These are phyloP conservation scores for Auriscalpium microsporum DNA, from an alignment of 768 basidiomycete species.

Conservation along the genomic window DNA sequence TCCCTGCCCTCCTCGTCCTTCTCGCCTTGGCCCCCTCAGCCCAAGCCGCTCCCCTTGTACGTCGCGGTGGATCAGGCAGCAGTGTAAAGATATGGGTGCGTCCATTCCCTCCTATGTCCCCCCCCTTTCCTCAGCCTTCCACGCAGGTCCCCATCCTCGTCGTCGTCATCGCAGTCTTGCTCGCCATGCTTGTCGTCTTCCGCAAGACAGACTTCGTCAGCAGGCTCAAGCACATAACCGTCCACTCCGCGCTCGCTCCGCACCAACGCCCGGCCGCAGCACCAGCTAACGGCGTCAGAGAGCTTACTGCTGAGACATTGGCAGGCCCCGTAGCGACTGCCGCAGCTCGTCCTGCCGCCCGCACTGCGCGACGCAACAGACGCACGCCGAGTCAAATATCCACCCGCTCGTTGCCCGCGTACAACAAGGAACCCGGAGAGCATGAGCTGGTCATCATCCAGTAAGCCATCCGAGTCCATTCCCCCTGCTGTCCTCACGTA, in stretches of 20 bases:
- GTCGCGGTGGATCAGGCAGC: neutral
- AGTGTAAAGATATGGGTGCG: conserved; percentile 2
- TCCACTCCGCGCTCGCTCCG: neutral
- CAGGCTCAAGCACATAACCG: neutral
- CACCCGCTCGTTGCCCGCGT: conserved; percentile 66
- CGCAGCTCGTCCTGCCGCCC: conserved; percentile 1
- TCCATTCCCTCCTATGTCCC: neutral
- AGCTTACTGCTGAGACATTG: conserved; percentile 13
- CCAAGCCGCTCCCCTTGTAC: neutral
- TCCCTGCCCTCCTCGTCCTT: neutral
- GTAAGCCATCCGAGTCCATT: conserved; percentile 20
- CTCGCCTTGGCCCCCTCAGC: conserved; percentile 4
- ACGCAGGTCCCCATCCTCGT: conserved; percentile 4
- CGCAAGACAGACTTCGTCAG: neutral
- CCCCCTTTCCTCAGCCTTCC: neutral
- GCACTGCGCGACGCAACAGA: conserved; percentile 31
- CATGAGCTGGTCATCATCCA: conserved; percentile 65
- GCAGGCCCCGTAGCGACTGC: conserved; percentile 6
- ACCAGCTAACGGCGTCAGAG: conserved; percentile 1
- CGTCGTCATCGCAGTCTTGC: conserved; percentile 4
- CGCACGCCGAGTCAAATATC: conserved; percentile 78
- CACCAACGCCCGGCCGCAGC: neutral
- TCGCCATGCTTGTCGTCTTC: neutral
- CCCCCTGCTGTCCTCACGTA: no score
- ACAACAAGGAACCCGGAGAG: conserved; percentile 81